A percentile compares a stretch with the other conserved stretches of the same genome.
phyloP scores from a whole-genome alignment of 106 monocot genomes.

The Dendrobium officinale region DNA sequence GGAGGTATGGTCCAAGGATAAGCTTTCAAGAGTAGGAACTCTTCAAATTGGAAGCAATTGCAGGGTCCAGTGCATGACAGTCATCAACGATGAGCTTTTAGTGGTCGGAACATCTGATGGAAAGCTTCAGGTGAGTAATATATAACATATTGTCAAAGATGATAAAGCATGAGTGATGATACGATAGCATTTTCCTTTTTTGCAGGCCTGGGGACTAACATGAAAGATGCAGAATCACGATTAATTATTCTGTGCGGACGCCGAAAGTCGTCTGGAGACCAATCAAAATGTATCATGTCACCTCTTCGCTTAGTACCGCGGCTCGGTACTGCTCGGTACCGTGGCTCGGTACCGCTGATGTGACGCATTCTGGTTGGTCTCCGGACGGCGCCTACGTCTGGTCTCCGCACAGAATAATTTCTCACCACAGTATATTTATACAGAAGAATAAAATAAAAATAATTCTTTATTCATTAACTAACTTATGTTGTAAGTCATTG shows the following conservation, averaged over 20 bases:
- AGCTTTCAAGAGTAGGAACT: slow-evolving; percentile 26
- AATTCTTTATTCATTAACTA: slow-evolving; percentile 11
- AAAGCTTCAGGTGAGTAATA: slow-evolving; percentile 32
- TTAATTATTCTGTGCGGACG: too few species aligned
- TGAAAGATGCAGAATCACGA: slow-evolving; percentile 4
- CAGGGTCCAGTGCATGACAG: slow-evolving; percentile 37
- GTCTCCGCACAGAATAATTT: too few species aligned
- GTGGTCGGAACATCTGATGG: slow-evolving; percentile 52
- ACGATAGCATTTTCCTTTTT: not conserved
- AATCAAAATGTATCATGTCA: too few species aligned
- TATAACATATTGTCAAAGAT: not conserved
- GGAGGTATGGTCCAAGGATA: slow-evolving; percentile 43
- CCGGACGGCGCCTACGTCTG: too few species aligned
- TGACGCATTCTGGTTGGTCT: too few species aligned
- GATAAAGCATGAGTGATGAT: too few species aligned
- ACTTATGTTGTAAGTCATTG: not conserved
- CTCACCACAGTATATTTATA: not conserved
- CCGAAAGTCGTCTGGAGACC: too few species aligned
- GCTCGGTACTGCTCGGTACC: too few species aligned
- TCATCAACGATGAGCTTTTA: slow-evolving; percentile 39
- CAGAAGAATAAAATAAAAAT: not conserved
- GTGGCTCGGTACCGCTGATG: too few species aligned
- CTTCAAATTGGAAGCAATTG: slow-evolving; percentile 23
- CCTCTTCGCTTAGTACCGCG: too few species aligned
- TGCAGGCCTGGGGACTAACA: slow-evolving; percentile 53